Evolutionary conservation across 768 basidiomycete species (phyloP).

Genomic region (Asterophora parasitica): DNA sequence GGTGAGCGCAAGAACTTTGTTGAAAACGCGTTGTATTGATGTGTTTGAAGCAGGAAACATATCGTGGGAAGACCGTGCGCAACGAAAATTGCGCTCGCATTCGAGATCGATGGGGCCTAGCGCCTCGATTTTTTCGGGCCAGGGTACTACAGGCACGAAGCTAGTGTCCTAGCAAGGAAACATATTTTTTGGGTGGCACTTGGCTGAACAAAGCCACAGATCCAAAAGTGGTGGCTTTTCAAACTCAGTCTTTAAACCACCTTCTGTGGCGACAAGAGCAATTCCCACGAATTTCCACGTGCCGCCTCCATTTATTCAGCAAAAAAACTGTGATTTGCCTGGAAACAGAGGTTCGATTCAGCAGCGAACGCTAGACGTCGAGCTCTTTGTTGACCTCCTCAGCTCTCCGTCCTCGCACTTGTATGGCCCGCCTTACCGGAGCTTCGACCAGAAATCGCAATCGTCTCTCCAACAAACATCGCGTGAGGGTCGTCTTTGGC

Average conservation of each 20-base stretch:
- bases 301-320: constrained; percentile 1
- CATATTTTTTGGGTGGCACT: not conserved
- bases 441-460: constrained; percentile 72
- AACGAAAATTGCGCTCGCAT: not conserved
- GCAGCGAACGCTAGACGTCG: constrained; percentile 4
- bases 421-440: constrained; percentile 79
- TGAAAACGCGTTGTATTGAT: not conserved
- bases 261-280: not conserved
- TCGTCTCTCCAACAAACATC: constrained; percentile 84
- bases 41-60: not conserved
- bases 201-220: not conserved
- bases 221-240: too few relatives aligned
- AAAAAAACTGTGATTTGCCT: constrained; percentile 7
- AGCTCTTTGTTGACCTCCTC: constrained; percentile 5
- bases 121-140: not conserved
- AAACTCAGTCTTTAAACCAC: too few relatives aligned
- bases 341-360: constrained; percentile 10
- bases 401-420: constrained; percentile 52
- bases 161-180: not conserved
- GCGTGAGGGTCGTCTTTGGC: constrained; percentile 77
- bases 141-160: too few relatives aligned
- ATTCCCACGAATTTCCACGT: constrained; percentile 9
- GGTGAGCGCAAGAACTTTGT: too few relatives aligned
- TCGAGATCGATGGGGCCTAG: not conserved
- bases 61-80: constrained; percentile 1